Base-by-base conservation (phyloP, 2,329 filamentous ascomycete species). In the Phaeomoniella chlamydospora region DNA sequence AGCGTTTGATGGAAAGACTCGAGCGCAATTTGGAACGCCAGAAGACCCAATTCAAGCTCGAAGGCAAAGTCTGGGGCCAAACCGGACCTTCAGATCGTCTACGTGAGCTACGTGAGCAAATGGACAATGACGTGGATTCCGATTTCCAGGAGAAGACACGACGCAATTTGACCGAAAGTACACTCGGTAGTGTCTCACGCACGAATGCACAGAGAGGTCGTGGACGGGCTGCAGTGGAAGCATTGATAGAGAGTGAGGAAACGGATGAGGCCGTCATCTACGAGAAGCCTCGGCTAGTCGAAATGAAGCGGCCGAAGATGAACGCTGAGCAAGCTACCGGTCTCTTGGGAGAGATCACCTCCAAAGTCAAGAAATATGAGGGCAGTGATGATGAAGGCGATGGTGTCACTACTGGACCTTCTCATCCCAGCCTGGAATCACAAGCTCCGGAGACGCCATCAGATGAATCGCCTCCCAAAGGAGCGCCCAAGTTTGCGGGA, bases 41-140 rank as follows among this genome's bases (percentile, higher is more conserved):
- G 44, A 96, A 96, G 71, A 96, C 90, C 1, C 87, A 96, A 54
- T 94, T 85, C 60, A 94, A 94, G 59, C 74, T 98, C 18, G 90
- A 96, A 58, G 90, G 90, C 46, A 84, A 84, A 55, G 77, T 85
- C 5, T 94, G 88, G 81, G 79, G 79, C 42, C 82, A 92, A 43
- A 70, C 80, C 44, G 84, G 84, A 22, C 88, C 90, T 10, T 94
- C 86, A 31, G 90, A 98, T 60, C 79, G 87, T 49, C 67, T 98
- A 39, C 80, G 90, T 45, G 88, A 92, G 45, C 68, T 96, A 34
- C 80, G 90, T 39, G 88, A 96, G 59, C 79, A 87, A 59, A 98
- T 98, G 90, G 90, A 96, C 43, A 75, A 72, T 15, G 62, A 62
- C 42, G 67, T 68, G 36, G 61, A 61, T 35, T 58, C 65, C 44